Evolutionary conservation across 2,329 filamentous ascomycete genomes (phyloP).

Genomic region (Pseudomassariella vexata): DNA sequence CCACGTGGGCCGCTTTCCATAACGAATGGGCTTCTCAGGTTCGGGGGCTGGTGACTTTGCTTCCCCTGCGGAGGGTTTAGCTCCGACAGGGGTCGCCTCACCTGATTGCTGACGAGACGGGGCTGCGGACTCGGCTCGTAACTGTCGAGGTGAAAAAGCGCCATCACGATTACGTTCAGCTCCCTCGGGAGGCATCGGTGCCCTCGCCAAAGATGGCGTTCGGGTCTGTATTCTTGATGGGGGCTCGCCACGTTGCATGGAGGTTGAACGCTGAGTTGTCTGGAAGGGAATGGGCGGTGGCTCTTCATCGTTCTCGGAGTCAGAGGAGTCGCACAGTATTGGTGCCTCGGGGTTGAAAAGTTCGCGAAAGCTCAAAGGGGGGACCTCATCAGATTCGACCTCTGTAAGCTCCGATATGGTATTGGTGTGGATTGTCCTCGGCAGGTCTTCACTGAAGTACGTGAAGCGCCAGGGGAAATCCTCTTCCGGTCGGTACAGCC

Average conservation of each 20-base stretch:
- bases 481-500: constrained; percentile 84
- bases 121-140: constrained; percentile 13
- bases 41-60: constrained; percentile 19
- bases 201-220: constrained; percentile 35
- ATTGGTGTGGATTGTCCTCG: constrained; percentile 92
- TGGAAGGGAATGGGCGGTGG: constrained; percentile 15
- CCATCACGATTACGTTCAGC: constrained; percentile 20
- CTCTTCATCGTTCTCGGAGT: constrained; percentile 59
- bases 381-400: no score
- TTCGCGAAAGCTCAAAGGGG: constrained; percentile 76
- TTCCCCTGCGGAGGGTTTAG: constrained; percentile 12
- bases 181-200: constrained; percentile 7
- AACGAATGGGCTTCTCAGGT: constrained; percentile 32
- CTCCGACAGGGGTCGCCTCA: constrained; percentile 7
- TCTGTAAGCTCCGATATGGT: constrained; percentile 91
- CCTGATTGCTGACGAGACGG: constrained; percentile 9
- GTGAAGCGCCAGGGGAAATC: constrained; percentile 93
- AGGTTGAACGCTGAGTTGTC: no score
- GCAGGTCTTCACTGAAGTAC: constrained; percentile 97
- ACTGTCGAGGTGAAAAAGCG: constrained; percentile 19
- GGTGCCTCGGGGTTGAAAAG: constrained; percentile 87
- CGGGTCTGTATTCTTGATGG: constrained; percentile 41
- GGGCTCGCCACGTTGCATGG: no score
- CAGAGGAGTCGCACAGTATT: constrained; percentile 65
- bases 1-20: constrained; percentile 85